Base-by-base conservation (phyloP, 768 basidiomycete species). In the Phlebiopsis gigantea region DNA sequence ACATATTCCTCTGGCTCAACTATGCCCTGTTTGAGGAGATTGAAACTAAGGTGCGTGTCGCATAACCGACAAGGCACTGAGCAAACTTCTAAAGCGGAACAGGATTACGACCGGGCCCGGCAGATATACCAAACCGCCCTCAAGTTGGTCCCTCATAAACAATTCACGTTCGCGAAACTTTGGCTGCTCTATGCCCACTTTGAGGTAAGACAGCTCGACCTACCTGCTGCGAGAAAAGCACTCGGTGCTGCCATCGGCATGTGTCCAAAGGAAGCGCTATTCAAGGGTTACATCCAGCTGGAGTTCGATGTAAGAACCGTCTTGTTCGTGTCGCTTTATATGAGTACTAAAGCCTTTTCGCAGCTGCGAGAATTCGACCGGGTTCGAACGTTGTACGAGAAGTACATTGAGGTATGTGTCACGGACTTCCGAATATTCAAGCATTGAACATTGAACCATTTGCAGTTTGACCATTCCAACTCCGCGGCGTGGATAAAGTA, bases 11-110 rank as follows among this genome's bases (percentile, higher is more conserved):
- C 7, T 98, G 95, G 95, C 68, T 98, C 30, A 85, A 94, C 68
- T 99, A 99, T 73, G 95, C 97, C 0, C 69, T 97, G 34, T 98
- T 98, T 59, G 97, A 99, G 71, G 97, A 99, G 73, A 87, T 93
- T 39, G 95, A 98, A 59, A 88, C 87, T 1, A 93, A 93, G 83
- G 93, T 90, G 58, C 31, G 77, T 57, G 39, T 21, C n/a, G n/a
- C n/a, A n/a, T n/a, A n/a, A n/a, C n/a, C n/a, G n/a, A n/a, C 39
- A 56, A 51, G 43, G 7, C 47, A 19, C 5, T 29, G n/a, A 17
- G 24, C 1, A 5, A 55, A 53, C n/a, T 0, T 25, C 46, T 46
- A 15, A 43, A 2, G 17, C 2, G 22, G 28, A n/a, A 4, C 60
- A 96, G 88, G 95, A 99, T 66, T 88, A 85, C 62, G 77, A 77